These are phyloP conservation scores for Tetradesmus obliquus DNA, from an alignment of 139 green algal genomes.

Conservation along the genomic window DNA sequence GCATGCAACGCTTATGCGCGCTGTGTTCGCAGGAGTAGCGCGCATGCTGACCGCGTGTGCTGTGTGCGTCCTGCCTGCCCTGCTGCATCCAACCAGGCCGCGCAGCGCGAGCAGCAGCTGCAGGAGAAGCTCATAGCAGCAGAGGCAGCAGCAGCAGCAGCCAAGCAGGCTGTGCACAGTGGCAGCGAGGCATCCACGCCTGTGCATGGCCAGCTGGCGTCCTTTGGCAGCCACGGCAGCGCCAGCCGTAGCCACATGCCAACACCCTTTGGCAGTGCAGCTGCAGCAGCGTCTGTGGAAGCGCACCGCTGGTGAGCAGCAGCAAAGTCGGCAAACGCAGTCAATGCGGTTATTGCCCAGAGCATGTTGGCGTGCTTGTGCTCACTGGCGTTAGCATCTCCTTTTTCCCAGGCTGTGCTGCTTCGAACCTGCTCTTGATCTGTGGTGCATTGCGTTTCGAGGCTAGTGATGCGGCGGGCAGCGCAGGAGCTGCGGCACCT, in stretches of 20 bases:
- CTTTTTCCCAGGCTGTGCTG: no score
- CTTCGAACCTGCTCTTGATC: no score
- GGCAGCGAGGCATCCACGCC: not conserved
- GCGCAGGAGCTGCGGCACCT: not conserved
- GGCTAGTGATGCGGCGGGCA: no score
- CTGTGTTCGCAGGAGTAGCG: not conserved
- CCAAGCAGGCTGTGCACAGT: not conserved
- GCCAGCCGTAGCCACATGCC: not conserved
- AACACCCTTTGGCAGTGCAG: not conserved
- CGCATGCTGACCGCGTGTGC: not conserved
- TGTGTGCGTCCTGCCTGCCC: not conserved
- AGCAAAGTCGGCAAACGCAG: not conserved
- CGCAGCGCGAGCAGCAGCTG: constrained; percentile 4
- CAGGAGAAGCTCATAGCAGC: not conserved
- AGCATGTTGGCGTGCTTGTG: no score
- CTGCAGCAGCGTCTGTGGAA: not conserved
- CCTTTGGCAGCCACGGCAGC: not conserved
- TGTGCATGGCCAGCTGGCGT: not conserved
- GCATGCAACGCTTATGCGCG: no score
- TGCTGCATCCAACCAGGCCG: not conserved
- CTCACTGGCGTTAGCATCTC: no score
- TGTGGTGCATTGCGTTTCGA: no score
- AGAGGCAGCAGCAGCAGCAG: constrained; percentile 4
- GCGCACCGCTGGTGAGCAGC: not conserved
- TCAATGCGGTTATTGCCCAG: no score